Evolutionary conservation across 192 early-diverging fungal genomes (phyloP).

Genomic region (Chytriomyces confervae): DNA sequence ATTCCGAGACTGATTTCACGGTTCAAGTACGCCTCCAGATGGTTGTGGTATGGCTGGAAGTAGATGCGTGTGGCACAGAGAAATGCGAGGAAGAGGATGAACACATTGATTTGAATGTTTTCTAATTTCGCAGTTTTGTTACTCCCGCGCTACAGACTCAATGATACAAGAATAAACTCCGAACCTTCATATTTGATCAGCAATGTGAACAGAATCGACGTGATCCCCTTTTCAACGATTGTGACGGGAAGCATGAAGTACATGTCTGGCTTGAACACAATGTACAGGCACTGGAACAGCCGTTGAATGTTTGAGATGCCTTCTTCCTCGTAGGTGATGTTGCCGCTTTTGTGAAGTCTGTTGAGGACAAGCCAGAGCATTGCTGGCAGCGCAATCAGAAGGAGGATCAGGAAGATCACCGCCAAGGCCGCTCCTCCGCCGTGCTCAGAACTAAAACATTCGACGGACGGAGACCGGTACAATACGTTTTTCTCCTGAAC

Average conservation of each 20-base stretch:
- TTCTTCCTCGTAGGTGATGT: conserved; percentile 29
- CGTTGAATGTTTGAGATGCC: conserved; percentile 28
- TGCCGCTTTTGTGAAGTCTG: background rate
- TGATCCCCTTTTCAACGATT: conserved; percentile 34
- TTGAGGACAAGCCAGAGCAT: conserved; percentile 1
- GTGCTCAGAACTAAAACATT: conserved; percentile 13
- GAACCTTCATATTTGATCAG: conserved; percentile 15
- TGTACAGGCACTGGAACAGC: conserved; percentile 32
- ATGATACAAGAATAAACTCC: background rate
- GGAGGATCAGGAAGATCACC: conserved; percentile 21
- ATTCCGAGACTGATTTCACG: conserved; percentile 27
- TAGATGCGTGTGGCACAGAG: conserved; percentile 29
- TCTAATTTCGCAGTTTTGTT: background rate
- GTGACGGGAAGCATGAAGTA: conserved; percentile 30
- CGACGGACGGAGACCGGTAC: background rate
- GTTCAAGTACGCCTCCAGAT: conserved; percentile 34
- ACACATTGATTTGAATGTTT: conserved; percentile 11
- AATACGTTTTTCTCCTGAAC: conserved; percentile 22
- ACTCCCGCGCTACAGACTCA: background rate
- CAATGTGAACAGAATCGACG: conserved; percentile 31
- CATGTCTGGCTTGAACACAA: conserved; percentile 32
- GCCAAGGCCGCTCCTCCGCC: conserved; percentile 19
- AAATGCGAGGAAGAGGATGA: conserved; percentile 23
- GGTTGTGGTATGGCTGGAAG: conserved; percentile 25
- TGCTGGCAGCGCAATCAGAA: conserved; percentile 16